Base-by-base conservation (phyloP, 805 yeast genomes). In the Ogataea paradorogensis region DNA sequence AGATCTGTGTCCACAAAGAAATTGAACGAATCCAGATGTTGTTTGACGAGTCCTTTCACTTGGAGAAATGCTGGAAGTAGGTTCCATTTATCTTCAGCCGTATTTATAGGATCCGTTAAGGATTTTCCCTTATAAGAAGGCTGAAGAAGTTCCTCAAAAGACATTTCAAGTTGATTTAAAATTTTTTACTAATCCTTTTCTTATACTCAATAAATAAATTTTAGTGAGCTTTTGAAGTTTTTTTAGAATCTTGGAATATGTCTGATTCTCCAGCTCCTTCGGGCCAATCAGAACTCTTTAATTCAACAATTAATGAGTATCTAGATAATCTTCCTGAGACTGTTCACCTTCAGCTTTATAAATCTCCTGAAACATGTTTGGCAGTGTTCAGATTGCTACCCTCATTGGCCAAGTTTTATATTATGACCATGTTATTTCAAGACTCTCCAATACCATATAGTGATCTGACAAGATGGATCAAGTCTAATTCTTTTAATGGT, bases 51-150 rank as follows among this genome's bases (percentile, higher is more conserved):
- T 39, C 99, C 99, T 61, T 93, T 93, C 31, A 93, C 96, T 58
- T 89, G 88, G 47, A 93, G 69, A 58, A 93, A 93, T 0, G 99
- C 99, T 0, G 99, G 99, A 28, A 93, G 67, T 33, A 93, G 71
- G 53, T 93, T 85, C 99, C 99, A 93, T 62, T 93, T 93, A 64
- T 93, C 99, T 53, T 87, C 87, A 9, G 95, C 93, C 0, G 96
- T 88, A 52, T 79, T 79, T 58, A 93, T 83, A 48, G 85, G 85
- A 66, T 93, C 99, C 2, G 95, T 78, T 44, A 93, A 63, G 38
- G 74, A 71, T 62, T 88, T 91, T 11, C 99, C 99, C 58, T 81
- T 83, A 64, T 86, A 93, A 13, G 75, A 73, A 9, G 95, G 91
- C 56, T 86, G 73, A 41, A 93, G 65, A 24, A 91, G 72, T 34